Conservation (phyloP, 2,329 filamentous ascomycete species). For the Coniochaeta sp. region DNA sequence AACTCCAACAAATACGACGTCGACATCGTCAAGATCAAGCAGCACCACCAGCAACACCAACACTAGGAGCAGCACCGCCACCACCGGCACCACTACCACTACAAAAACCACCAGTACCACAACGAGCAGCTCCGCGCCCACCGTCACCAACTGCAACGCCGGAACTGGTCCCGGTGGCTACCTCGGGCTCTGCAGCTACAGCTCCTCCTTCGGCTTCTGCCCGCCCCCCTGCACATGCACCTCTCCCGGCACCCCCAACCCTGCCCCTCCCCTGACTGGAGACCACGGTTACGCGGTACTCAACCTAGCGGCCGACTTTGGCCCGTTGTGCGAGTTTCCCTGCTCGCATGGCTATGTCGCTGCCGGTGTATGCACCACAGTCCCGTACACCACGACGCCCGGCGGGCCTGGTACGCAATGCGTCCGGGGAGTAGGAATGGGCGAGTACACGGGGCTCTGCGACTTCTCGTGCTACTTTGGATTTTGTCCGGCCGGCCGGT, state of each 20-base stretch:
- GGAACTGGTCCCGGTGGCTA: background rate
- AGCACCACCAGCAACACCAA: background rate
- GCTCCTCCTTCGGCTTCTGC: background rate
- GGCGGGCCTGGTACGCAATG: constrained; percentile 5
- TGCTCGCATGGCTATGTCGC: background rate
- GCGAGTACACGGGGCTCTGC: constrained; percentile 11
- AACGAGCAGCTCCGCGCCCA: background rate
- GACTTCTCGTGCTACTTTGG: constrained; percentile 12
- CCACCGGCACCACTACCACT: background rate
- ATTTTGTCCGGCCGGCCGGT: constrained; percentile 11
- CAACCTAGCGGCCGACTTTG: background rate
- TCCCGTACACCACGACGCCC: background rate
- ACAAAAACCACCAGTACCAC: background rate
- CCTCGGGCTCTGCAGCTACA: background rate
- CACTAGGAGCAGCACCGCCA: background rate
- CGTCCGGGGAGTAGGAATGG: constrained; percentile 10
- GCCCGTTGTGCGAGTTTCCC: background rate
- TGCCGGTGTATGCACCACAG: background rate
- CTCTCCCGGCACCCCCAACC: background rate
- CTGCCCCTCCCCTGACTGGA: background rate
- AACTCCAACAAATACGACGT: too few relatives aligned
- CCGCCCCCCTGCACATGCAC: background rate
- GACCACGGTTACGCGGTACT: background rate
- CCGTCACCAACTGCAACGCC: background rate
- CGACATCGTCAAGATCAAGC: too few relatives aligned